A percentile compares a stretch with the other conserved stretches of the same genome.
These are phyloP conservation scores for Plasmopara muralis DNA, from an alignment of 352 stramenopile species.

Conservation along the genomic window DNA sequence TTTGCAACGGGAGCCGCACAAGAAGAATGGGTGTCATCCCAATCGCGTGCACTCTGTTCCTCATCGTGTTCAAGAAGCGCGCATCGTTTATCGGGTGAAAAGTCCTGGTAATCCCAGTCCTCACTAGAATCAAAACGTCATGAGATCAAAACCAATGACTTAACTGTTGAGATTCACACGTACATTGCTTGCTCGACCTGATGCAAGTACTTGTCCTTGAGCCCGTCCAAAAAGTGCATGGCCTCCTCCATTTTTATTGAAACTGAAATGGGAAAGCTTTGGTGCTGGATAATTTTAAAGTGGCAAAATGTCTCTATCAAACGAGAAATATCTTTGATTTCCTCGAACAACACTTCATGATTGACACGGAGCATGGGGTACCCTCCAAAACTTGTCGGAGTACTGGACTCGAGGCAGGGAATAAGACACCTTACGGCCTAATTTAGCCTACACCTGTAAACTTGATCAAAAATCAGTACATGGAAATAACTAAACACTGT, in stretches of 20 bases:
- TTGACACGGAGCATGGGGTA: background rate
- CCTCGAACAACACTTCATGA: too few species aligned
- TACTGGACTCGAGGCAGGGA: background rate
- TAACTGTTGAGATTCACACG: background rate
- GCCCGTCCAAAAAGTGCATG: slow-evolving; percentile 41
- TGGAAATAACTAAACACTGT: too few species aligned
- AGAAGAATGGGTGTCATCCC: slow-evolving; percentile 1
- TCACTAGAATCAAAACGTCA: slow-evolving; percentile 24
- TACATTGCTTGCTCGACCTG: slow-evolving; percentile 52
- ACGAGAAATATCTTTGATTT: background rate
- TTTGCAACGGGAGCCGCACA: slow-evolving; percentile 22
- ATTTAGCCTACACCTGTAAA: too few species aligned
- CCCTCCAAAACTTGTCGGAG: slow-evolving; percentile 16
- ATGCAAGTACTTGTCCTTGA: slow-evolving; percentile 60
- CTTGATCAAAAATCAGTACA: too few species aligned
- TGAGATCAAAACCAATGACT: too few species aligned
- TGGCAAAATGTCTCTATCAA: background rate
- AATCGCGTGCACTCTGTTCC: slow-evolving; percentile 31
- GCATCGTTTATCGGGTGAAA: slow-evolving; percentile 55
- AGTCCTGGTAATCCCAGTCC: slow-evolving; percentile 69
- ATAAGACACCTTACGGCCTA: slow-evolving; percentile 6
- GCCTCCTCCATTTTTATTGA: slow-evolving; percentile 23
- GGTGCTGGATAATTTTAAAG: slow-evolving; percentile 14
- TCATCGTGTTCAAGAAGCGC: slow-evolving; percentile 51
- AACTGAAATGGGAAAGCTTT: too few species aligned